Base-by-base conservation (phyloP, 2,329 filamentous ascomycete species). In the Nemania diffusa region DNA sequence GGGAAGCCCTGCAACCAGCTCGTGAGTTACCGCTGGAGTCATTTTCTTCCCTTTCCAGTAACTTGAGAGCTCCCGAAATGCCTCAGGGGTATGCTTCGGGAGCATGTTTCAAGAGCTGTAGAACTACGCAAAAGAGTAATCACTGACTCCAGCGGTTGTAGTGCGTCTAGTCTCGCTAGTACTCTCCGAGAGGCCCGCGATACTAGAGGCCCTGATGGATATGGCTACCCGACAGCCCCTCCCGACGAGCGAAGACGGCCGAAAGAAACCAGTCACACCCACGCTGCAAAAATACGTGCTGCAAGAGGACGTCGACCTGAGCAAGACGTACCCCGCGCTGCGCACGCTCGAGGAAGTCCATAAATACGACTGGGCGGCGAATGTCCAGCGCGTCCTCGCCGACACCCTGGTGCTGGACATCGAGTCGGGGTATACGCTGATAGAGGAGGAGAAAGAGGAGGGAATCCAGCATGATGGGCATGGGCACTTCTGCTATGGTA, bases 1-100 rank as follows among this genome's bases (percentile, higher is more conserved):
- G 76, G 75, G 11, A 61, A 0, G 75, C 74, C 1, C 3, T 78
- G n/a, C 73, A 74, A 51, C 75, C 76, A 3, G 71, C 75, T 1
- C 50, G n/a, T n/a, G n/a, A n/a, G n/a, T n/a, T n/a, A n/a, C n/a
- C n/a, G n/a, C n/a, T n/a, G n/a, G n/a, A n/a, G n/a, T n/a, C n/a
- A n/a, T n/a, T n/a, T n/a, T n/a, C n/a, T n/a, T n/a, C n/a, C n/a
- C n/a, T n/a, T n/a, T n/a, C n/a, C n/a, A n/a, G n/a, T n/a, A n/a
- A n/a, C n/a, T n/a, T n/a, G n/a, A n/a, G n/a, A n/a, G n/a, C n/a
- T n/a, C n/a, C n/a, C n/a, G n/a, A n/a, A n/a, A n/a, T n/a, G n/a
- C n/a, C n/a, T n/a, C n/a, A n/a, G n/a, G n/a, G n/a, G n/a, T n/a
- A n/a, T n/a, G n/a, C n/a, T n/a, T n/a, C n/a, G n/a, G n/a, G n/a